Evolutionary conservation across 768 basidiomycete species (phyloP).

Genomic region (Russula griseocarnosa): DNA sequence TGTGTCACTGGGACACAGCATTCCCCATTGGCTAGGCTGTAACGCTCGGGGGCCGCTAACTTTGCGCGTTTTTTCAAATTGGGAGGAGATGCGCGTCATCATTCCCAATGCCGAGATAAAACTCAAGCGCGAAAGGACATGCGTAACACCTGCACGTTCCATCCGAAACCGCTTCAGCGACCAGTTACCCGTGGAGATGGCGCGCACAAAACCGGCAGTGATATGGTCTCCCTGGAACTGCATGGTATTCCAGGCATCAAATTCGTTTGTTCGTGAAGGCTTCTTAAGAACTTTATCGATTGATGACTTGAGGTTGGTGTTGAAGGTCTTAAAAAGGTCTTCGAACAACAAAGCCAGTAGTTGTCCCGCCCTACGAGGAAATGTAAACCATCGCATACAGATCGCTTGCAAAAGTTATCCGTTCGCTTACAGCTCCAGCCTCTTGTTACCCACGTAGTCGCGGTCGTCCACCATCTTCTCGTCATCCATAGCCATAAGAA

Average conservation of each 20-base stretch:
- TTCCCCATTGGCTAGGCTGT: slow-evolving; percentile 99
- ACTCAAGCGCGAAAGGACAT: slow-evolving; percentile 90
- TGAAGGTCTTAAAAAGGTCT: slow-evolving; percentile 98
- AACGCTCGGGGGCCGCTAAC: slow-evolving; percentile 96
- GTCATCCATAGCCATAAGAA: slow-evolving; percentile 94
- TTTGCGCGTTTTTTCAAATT: slow-evolving; percentile 99
- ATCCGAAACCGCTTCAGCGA: slow-evolving; percentile 98
- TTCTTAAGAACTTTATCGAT: slow-evolving; percentile 99
- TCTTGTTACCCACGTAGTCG: slow-evolving; percentile 99
- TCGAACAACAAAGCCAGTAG: slow-evolving; percentile 93
- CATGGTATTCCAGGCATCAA: slow-evolving; percentile 93
- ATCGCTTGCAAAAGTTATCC: background rate
- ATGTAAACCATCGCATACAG: slow-evolving; percentile 1
- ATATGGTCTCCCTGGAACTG: slow-evolving; percentile 95
- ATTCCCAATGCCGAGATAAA: slow-evolving; percentile 98
- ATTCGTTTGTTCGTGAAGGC: slow-evolving; percentile 88
- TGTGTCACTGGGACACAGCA: slow-evolving; percentile 96
- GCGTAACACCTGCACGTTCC: slow-evolving; percentile 97
- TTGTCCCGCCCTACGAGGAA: slow-evolving; percentile 75
- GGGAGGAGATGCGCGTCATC: slow-evolving; percentile 99
- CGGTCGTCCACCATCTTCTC: slow-evolving; percentile 97
- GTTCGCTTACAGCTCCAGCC: slow-evolving; percentile 81
- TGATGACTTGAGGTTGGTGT: slow-evolving; percentile 87
- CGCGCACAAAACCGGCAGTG: slow-evolving; percentile 91
- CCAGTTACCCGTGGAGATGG: slow-evolving; percentile 99